Conservation (phyloP, 495 filamentous ascomycete genomes). For the Articulospora tetracladia region DNA sequence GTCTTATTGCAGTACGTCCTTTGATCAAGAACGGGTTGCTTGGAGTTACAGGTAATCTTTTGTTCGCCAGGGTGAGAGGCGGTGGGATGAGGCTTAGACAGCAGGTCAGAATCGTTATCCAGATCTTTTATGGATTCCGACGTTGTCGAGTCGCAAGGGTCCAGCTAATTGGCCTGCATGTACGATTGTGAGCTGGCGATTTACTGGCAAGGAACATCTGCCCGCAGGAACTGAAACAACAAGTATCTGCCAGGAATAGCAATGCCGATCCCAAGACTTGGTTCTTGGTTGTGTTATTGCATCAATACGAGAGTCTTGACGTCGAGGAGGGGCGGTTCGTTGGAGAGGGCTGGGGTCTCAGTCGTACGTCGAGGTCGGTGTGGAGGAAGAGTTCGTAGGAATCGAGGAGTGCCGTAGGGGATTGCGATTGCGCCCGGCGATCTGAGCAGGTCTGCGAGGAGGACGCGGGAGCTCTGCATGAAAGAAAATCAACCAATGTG, state of each 20-base stretch:
- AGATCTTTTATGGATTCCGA: conserved; percentile 14
- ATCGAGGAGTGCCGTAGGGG: background rate
- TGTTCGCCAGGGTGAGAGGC: conserved; percentile 12
- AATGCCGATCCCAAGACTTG: conserved; percentile 7
- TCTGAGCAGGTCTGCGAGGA: background rate
- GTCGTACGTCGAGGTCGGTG: conserved; percentile 22
- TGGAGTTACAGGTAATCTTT: background rate
- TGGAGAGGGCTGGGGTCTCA: background rate
- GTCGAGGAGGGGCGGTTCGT: conserved; percentile 1
- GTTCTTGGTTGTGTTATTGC: conserved; percentile 7
- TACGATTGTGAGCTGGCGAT: conserved; percentile 27
- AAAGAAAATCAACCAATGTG: no score
- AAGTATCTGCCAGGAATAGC: conserved; percentile 17
- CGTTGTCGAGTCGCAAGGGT: conserved; percentile 22
- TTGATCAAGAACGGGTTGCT: background rate
- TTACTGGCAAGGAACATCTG: conserved; percentile 20
- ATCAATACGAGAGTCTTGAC: conserved; percentile 17
- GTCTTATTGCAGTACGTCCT: background rate
- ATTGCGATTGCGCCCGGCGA: conserved; percentile 5
- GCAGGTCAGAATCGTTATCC: background rate
- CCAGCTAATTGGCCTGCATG: conserved; percentile 19
- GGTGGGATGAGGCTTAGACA: background rate
- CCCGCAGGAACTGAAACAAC: conserved; percentile 27
- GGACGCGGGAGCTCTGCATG: no score
- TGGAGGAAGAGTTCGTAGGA: conserved; percentile 3